phyloP scores from a whole-genome alignment of 331 rosid genomes.

The Pyrus hybrid region DNA sequence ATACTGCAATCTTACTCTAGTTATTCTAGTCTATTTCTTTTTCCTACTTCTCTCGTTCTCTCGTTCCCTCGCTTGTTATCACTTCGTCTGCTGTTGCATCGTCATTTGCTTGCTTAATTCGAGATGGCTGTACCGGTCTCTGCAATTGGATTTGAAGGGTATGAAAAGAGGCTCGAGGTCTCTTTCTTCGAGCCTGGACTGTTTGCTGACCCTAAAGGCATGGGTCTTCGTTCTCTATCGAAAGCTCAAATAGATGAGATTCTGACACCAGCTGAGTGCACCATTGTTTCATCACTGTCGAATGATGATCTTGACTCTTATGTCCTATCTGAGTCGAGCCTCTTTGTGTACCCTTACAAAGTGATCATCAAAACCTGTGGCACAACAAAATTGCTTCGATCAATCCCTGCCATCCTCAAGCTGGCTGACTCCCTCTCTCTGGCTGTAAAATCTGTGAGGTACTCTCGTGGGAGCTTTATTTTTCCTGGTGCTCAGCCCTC shows the following conservation, averaged over 20 bases:
- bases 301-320: conserved; percentile 72
- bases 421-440: conserved; percentile 50
- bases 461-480: conserved; percentile 81
- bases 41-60: not conserved
- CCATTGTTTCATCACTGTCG: conserved; percentile 67
- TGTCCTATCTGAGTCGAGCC: conserved; percentile 87
- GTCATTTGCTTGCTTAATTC: conserved; percentile 6
- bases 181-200: conserved; percentile 62
- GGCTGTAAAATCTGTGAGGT: conserved; percentile 65
- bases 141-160: conserved; percentile 90
- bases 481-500: conserved; percentile 77
- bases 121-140: conserved; percentile 55
- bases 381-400: conserved; percentile 71
- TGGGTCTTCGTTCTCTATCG: conserved; percentile 63
- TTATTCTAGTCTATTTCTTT: conserved; percentile 8
- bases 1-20: conserved; percentile 10
- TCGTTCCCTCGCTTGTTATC: not conserved
- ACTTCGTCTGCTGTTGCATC: not conserved
- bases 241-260: conserved; percentile 66
- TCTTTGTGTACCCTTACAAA: conserved; percentile 68
- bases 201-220: conserved; percentile 63
- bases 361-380: conserved; percentile 86
- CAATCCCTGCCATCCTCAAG: conserved; percentile 66
- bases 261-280: conserved; percentile 75
- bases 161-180: conserved; percentile 85